Percentiles rank a stretch among this genome's conserved stretches.
Evolutionary conservation across 257 asterid genomes (phyloP).

Genomic region (Gentiana macrophylla): DNA sequence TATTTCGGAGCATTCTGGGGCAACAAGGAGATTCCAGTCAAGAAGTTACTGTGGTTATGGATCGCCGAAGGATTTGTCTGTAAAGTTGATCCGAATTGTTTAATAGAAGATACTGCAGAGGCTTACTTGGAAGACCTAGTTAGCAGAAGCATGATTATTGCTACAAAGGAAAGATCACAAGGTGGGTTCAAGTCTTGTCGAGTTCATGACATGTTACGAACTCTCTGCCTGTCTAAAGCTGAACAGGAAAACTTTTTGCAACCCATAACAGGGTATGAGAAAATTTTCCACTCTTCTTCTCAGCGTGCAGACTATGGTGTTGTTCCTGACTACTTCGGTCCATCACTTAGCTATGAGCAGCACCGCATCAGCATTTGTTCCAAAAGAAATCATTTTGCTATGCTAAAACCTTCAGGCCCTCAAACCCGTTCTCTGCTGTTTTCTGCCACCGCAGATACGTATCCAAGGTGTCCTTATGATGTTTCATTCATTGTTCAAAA

Average conservation of each 20-base stretch:
- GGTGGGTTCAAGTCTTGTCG: constrained; percentile 7
- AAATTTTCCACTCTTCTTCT: not conserved
- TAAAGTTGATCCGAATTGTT: not conserved
- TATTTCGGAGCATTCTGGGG: not conserved
- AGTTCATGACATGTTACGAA: not conserved
- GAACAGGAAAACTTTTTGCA: not conserved
- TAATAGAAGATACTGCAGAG: not conserved
- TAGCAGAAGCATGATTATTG: too few species aligned
- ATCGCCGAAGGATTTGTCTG: not conserved
- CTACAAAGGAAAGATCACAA: too few species aligned
- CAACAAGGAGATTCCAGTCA: not conserved
- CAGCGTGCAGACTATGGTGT: not conserved
- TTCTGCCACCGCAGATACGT: not conserved
- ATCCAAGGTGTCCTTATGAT: not conserved
- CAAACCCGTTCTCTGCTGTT: not conserved
- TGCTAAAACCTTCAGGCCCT: too few species aligned
- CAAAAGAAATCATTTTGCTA: not conserved
- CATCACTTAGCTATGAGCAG: not conserved
- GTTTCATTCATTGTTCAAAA: not conserved
- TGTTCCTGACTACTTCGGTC: not conserved
- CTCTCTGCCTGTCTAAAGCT: not conserved
- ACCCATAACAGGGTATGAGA: not conserved
- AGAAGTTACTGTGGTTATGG: not conserved
- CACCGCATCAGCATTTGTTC: not conserved
- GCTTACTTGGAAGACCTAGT: too few species aligned